Percentiles rank a stretch among this genome's conserved stretches.
Evolutionary conservation across 768 basidiomycete genomes (phyloP).

Genomic region (Tremella fuciformis): DNA sequence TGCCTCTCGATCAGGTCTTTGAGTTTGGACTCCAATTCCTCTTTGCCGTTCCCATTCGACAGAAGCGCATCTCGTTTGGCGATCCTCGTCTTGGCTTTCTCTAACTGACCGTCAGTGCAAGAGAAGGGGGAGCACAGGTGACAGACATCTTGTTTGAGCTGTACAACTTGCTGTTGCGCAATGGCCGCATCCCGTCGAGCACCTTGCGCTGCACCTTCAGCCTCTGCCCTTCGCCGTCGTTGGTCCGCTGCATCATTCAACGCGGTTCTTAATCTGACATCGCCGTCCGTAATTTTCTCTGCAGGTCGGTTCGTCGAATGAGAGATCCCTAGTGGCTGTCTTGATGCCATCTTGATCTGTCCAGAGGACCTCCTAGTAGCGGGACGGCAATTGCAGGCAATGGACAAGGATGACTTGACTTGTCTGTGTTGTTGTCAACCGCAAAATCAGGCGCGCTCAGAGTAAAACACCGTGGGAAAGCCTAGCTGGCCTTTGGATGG

Average conservation of each 20-base stretch:
- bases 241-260: constrained; percentile 11
- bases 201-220: constrained; percentile 21
- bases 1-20: constrained; percentile 21
- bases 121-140: not conserved
- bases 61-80: constrained; percentile 26
- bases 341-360: not conserved
- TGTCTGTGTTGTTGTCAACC: constrained; percentile 1
- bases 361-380: not conserved
- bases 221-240: constrained; percentile 17
- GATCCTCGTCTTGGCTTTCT: constrained; percentile 23
- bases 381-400: not conserved
- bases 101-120: constrained; percentile 22
- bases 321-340: not conserved
- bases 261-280: constrained; percentile 14
- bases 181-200: constrained; percentile 9
- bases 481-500: not conserved
- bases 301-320: not conserved
- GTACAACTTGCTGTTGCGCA: constrained; percentile 7
- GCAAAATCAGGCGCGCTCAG: constrained; percentile 8
- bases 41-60: constrained; percentile 10
- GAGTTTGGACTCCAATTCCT: constrained; percentile 20
- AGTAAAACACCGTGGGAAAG: constrained; percentile 5
- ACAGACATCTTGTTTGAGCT: constrained; percentile 16
- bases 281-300: constrained; percentile 7
- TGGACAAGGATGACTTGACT: not conserved